A percentile compares a stretch with the other conserved stretches of the same genome.
phyloP scores from a whole-genome alignment of 805 yeast genomes.

The Candida incommunis region DNA sequence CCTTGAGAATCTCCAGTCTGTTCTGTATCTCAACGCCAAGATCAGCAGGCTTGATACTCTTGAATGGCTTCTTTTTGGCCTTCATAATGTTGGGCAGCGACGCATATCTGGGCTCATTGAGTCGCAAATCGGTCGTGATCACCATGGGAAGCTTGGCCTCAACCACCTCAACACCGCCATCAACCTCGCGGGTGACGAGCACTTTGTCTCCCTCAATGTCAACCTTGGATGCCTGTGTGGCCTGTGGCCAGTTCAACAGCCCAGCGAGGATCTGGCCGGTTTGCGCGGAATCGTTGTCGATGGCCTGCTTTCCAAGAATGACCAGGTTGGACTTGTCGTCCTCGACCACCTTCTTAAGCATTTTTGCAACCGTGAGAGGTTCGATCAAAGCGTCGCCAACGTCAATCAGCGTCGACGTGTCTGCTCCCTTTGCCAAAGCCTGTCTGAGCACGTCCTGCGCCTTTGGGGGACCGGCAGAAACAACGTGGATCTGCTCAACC shows the following conservation, averaged over 20 bases:
- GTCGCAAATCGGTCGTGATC: conserved; percentile 83
- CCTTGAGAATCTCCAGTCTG: conserved; percentile 53
- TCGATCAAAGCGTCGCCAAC: conserved; percentile 58
- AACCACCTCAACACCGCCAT: conserved; percentile 84
- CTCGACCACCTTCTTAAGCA: conserved; percentile 59
- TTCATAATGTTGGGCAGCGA: conserved; percentile 94
- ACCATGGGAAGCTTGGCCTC: conserved; percentile 69
- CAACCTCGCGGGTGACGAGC: conserved; percentile 80
- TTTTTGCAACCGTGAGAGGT: conserved; percentile 81
- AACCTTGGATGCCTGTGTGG: conserved; percentile 80
- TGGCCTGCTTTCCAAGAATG: conserved; percentile 90
- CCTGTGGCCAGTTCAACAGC: conserved; percentile 88
- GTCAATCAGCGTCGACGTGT: conserved; percentile 69
- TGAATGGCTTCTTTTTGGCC: conserved; percentile 92
- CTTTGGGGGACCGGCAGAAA: conserved; percentile 76
- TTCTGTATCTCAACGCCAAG: conserved; percentile 51
- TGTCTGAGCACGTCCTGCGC: conserved; percentile 79
- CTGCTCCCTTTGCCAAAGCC: conserved; percentile 92
- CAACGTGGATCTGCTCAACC: conserved; percentile 80
- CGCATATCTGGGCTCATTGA: conserved; percentile 94
- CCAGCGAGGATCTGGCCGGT: conserved; percentile 97
- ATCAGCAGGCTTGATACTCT: conserved; percentile 46
- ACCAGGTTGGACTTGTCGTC: conserved; percentile 62
- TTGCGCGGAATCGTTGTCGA: conserved; percentile 89
- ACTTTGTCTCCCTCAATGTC: conserved; percentile 35